Percentiles rank a stretch among this genome's conserved stretches.
phyloP scores from a whole-genome alignment of 768 basidiomycete genomes.

The Boletus vermiculosoides region DNA sequence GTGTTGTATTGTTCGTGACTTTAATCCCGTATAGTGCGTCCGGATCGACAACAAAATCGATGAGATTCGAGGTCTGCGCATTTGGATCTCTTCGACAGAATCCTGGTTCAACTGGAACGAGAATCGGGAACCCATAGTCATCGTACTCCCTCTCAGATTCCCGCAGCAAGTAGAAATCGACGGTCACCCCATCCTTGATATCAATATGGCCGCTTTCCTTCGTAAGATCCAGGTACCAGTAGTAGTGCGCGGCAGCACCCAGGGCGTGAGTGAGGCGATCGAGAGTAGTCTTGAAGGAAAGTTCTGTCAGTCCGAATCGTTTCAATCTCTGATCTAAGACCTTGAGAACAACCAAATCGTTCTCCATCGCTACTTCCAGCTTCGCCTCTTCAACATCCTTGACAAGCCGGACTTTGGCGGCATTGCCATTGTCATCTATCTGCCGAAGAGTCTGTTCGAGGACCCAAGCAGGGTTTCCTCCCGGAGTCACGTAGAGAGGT shows the following conservation, averaged over 20 bases:
- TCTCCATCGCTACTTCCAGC: background rate
- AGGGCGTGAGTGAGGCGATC: background rate
- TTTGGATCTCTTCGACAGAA: constrained; percentile 2
- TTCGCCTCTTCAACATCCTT: background rate
- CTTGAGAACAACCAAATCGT: background rate
- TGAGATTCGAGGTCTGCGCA: background rate
- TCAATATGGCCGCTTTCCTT: background rate
- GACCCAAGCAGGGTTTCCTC: too few species aligned
- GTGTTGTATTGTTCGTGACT: constrained; percentile 9
- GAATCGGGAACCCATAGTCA: background rate
- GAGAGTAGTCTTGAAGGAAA: background rate
- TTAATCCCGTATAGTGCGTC: constrained; percentile 26
- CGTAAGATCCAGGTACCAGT: constrained; percentile 21
- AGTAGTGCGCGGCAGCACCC: constrained; percentile 17
- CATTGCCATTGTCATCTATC: background rate
- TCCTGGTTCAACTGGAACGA: background rate
- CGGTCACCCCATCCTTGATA: background rate
- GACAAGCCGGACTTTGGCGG: background rate
- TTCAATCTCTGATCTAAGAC: constrained; percentile 1
- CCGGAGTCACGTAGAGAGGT: background rate
- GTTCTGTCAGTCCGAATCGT: background rate
- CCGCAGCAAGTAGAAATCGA: constrained; percentile 13
- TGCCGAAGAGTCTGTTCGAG: background rate
- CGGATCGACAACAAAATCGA: constrained; percentile 26
- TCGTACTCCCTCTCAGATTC: background rate